A percentile compares a stretch with the other conserved stretches of the same genome.
Evolutionary conservation across 768 basidiomycete species (phyloP).

Genomic region (Termitomyces titanicus): DNA sequence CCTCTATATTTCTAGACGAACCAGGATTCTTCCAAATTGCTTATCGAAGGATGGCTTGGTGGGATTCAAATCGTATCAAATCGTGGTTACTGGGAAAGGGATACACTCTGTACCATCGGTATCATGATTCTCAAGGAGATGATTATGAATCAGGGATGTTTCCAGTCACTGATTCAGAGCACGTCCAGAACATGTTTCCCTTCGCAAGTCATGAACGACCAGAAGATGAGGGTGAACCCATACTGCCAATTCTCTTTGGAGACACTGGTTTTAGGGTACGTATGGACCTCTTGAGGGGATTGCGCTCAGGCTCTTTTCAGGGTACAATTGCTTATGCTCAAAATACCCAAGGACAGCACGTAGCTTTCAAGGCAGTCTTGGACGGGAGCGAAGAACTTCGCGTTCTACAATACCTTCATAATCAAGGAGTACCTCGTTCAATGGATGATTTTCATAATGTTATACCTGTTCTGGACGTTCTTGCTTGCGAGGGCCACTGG

Average conservation of each 20-base stretch:
- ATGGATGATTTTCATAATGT: conserved; percentile 6
- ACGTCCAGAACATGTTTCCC: background rate
- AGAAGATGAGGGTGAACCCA: too few species aligned
- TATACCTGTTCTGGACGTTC: conserved; percentile 21
- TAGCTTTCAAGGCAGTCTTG: conserved; percentile 5
- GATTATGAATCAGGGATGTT: background rate
- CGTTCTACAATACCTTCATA: background rate
- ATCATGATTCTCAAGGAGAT: background rate
- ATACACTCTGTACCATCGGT: background rate
- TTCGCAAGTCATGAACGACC: background rate
- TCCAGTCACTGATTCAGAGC: background rate
- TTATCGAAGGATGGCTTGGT: background rate
- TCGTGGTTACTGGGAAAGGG: background rate
- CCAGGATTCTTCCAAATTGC: background rate
- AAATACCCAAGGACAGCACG: conserved; percentile 1
- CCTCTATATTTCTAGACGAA: background rate
- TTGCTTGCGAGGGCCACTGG: conserved; percentile 17
- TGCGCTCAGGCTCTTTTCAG: background rate
- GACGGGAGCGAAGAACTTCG: conserved; percentile 1
- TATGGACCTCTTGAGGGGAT: background rate
- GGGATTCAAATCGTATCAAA: background rate
- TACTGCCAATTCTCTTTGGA: background rate
- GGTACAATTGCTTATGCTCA: conserved; percentile 4
- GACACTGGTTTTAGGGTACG: background rate
- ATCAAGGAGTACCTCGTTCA: background rate